Base-by-base conservation (phyloP, 148 eudicot genomes). In the Rhododendron ovatum region DNA sequence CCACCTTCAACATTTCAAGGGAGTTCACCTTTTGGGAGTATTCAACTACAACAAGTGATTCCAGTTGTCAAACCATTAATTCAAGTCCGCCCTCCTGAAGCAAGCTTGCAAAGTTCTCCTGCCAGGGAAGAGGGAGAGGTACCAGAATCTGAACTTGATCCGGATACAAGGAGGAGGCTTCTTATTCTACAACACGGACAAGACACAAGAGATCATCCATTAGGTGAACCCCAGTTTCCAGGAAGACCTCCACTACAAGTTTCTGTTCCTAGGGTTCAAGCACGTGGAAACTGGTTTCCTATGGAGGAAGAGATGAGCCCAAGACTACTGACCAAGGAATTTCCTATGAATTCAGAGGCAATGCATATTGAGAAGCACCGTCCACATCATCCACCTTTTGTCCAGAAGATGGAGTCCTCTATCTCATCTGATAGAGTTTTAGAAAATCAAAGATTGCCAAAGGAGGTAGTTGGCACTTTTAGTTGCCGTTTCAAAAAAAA, bases 121-220 rank as follows among this genome's bases (percentile, higher is more conserved):
- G 96, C 99, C 63, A 91, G 94, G 86, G 99, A 98, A 92, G 99
- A 98, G 86, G 99, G 99, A 48, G 99, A 98, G 88, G 98, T 98
- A 81, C 98, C 98, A 59, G 99, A 95, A 91, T 93, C 96, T 87
- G 99, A 98, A 89, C 88, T 98, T 84, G 99, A 98, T 92, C 98
- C 99, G 28, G 99, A 98, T 88, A 95, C 98, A 65, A 93, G 99
- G 91, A 88, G 99, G 87, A 87, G 99, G 88, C 96, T 98, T 78
- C 98, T 98, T 75, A 98, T 98, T 86, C 90, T 98, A 88, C 98
- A 98, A 87, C 99, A 98, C 89, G 99, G 99, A 43, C 95, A 89
- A 88, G 99, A 96, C 88, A 80, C 85, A 55, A 91, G 95, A 90
- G 97, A 96, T 59, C 90, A 77, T 55, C 71, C 89, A 39, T 82